Evolutionary conservation across 2,329 filamentous ascomycete species (phyloP).

Genomic region (Cephalotrichum gorgonifer): DNA sequence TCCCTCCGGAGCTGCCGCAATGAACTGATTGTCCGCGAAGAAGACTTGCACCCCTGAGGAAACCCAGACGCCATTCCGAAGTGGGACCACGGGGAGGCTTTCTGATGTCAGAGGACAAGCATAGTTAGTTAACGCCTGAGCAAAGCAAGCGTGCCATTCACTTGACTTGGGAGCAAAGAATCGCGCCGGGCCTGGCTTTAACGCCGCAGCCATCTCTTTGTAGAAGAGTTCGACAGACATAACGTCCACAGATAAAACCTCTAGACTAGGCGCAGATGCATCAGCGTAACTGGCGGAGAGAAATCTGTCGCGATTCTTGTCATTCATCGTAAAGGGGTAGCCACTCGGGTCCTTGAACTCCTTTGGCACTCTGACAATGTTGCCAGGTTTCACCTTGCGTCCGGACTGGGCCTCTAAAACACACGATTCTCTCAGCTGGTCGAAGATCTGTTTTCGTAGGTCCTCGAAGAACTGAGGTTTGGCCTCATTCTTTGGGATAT

Average conservation of each 20-base stretch:
- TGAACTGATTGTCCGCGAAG: background rate
- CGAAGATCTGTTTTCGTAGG: background rate
- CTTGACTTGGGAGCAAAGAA: conserved; percentile 1
- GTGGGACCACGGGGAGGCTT: conserved; percentile 5
- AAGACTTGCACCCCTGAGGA: background rate
- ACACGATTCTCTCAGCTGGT: background rate
- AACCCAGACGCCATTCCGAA: conserved; percentile 4
- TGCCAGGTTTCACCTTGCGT: background rate
- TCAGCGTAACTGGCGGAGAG: background rate
- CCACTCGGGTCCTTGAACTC: background rate
- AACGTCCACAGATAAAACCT: background rate
- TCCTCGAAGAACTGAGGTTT: conserved; percentile 1
- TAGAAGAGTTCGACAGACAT: background rate
- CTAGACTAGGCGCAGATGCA: background rate
- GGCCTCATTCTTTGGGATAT: background rate
- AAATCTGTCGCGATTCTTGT: background rate
- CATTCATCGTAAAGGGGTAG: background rate
- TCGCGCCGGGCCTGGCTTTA: background rate
- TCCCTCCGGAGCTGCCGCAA: background rate
- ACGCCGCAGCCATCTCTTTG: background rate
- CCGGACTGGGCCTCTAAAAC: background rate
- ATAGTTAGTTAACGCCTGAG: background rate
- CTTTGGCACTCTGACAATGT: background rate
- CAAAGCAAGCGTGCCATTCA: conserved; percentile 4
- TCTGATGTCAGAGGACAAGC: background rate